Base-by-base conservation (phyloP, 2,329 filamentous ascomycete species). In the Periconia macrospinosa region DNA sequence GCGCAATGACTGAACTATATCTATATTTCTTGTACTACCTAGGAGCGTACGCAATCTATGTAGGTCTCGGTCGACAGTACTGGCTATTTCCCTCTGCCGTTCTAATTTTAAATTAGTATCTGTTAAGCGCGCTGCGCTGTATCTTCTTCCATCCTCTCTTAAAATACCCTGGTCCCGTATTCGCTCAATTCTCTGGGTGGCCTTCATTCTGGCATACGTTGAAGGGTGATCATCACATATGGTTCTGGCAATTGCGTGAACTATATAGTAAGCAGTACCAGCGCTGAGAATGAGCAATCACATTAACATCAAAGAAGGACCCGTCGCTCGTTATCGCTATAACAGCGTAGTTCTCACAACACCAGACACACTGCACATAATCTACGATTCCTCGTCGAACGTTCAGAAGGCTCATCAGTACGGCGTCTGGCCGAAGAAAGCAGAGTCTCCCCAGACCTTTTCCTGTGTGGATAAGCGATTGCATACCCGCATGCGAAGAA, bases 171-270 rank as follows among this genome's bases (percentile, higher is more conserved):
- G 58, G 58, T 8, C 56, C 58, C 2, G 47, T 59, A 14, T 10
- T 53, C 14, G 51, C 49, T 23, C 41, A 42, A 30, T 46, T 61
- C 2, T 55, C 51, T 7, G 35, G 11, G 14, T n/a, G 54, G 2
- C 58, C 58, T 11, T 51, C 47, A 17, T 58, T 57, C 41, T 59
- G 57, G 41, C 56, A 61, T 30, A 53, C 56, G 9, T 13, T 43
- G 14, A 59, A 57, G 49, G 58, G 58, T 17, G 50, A 56, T 18
- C 49, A 54, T 1, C 58, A 61, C 33, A 33, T 58, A 3, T 61
- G 56, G 56, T 44, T 58, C 13, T 58, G 55, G 57, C 55, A 54
- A 15, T 44, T n/a, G n/a, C 49, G 47, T 41, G 49, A 60, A 23
- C 37, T 57, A 9, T 58, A 62, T 23, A 54, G 59, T 54, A 47